Evolutionary conservation across 805 yeast species (phyloP).

Genomic region (Yarrowia yakushimensis): DNA sequence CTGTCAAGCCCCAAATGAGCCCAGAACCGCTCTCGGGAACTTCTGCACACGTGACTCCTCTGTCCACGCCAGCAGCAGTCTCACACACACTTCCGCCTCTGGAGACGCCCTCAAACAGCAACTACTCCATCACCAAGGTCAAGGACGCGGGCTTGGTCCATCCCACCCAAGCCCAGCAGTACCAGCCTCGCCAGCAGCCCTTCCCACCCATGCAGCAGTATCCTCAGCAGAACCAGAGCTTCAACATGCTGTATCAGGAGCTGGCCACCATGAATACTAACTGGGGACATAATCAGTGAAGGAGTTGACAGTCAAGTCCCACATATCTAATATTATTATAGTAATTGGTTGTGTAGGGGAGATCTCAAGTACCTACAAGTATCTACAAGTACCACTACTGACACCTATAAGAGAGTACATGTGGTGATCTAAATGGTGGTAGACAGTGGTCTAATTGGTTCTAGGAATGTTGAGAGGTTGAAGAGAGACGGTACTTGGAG

Average conservation of each 20-base stretch:
- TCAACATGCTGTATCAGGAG: conserved; percentile 23
- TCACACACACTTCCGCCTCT: conserved; percentile 13
- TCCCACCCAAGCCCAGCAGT: conserved; percentile 9
- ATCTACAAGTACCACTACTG: too few species aligned
- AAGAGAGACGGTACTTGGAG: too few species aligned
- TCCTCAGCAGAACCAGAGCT: conserved; percentile 35
- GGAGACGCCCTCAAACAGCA: conserved; percentile 19
- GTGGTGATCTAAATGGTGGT: too few species aligned
- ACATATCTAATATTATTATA: too few species aligned
- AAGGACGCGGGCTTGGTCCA: conserved; percentile 4
- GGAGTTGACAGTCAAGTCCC: too few species aligned
- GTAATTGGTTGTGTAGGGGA: too few species aligned
- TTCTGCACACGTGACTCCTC: neutral
- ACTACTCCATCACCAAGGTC: conserved; percentile 24
- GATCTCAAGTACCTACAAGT: too few species aligned
- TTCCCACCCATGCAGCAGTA: conserved; percentile 45
- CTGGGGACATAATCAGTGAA: conserved; percentile 16
- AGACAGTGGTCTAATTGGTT: too few species aligned
- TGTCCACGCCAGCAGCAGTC: neutral
- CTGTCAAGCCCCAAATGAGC: conserved; percentile 27
- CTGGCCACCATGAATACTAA: conserved; percentile 19
- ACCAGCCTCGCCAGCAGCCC: neutral
- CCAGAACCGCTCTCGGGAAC: neutral
- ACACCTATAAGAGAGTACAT: too few species aligned
- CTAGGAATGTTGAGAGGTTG: too few species aligned